Evolutionary conservation across 2,329 filamentous ascomycete species (phyloP).

Genomic region (Aphanoascus verrucosus): DNA sequence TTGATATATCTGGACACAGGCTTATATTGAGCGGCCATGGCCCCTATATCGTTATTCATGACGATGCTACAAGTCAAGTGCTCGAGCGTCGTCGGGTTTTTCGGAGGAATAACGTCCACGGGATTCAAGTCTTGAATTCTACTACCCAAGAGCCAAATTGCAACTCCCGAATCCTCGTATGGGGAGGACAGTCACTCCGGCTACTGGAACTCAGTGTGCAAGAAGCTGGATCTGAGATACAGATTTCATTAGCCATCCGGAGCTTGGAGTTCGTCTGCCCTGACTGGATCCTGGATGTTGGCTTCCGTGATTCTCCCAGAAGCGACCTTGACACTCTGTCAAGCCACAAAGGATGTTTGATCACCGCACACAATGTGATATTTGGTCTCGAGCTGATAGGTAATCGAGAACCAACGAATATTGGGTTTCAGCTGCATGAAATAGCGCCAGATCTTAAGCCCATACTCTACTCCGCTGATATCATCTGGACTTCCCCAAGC

Average conservation of each 20-base stretch:
- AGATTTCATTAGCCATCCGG: slow-evolving; percentile 20
- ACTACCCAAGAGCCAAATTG: slow-evolving; percentile 13
- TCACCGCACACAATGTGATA: slow-evolving; percentile 83
- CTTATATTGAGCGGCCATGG: slow-evolving; percentile 34
- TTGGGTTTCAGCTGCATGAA: slow-evolving; percentile 26
- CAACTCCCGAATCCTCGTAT: slow-evolving; percentile 42
- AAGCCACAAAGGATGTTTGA: slow-evolving; percentile 44
- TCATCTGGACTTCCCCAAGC: slow-evolving; percentile 50
- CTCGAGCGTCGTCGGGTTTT: slow-evolving; percentile 26
- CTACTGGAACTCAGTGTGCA: slow-evolving; percentile 23
- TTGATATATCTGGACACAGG: slow-evolving; percentile 21
- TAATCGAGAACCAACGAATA: slow-evolving; percentile 16
- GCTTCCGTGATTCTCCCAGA: slow-evolving; percentile 36
- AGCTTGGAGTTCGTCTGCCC: slow-evolving; percentile 41
- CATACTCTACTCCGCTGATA: slow-evolving; percentile 74
- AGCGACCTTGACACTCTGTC: slow-evolving; percentile 20
- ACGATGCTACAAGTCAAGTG: slow-evolving; percentile 24
- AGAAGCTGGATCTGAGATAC: slow-evolving; percentile 10
- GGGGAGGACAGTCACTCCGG: slow-evolving; percentile 55
- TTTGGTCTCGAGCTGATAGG: slow-evolving; percentile 38
- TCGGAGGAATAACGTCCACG: slow-evolving; percentile 32
- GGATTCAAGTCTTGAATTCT: slow-evolving; percentile 23
- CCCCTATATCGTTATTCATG: slow-evolving; percentile 26
- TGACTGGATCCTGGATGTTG: slow-evolving; percentile 70
- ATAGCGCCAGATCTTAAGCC: slow-evolving; percentile 53